Percentiles rank a stretch among this genome's conserved stretches.
These are phyloP conservation scores for Termitomyces sp. DNA, from an alignment of 768 basidiomycete genomes.

Conservation along the genomic window DNA sequence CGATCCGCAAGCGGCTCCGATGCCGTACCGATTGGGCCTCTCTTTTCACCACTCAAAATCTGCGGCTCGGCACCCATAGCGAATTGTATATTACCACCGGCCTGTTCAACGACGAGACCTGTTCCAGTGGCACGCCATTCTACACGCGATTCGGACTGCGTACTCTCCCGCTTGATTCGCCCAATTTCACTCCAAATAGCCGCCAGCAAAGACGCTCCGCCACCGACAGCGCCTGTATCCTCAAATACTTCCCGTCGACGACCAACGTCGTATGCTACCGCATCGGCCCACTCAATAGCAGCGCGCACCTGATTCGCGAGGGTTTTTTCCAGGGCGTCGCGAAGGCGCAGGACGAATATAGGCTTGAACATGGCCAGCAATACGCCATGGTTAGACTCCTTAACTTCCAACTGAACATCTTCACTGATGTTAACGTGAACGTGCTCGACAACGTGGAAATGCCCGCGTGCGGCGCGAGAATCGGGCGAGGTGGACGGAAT, in stretches of 20 bases:
- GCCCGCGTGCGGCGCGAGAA: constrained; percentile 34
- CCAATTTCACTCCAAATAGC: constrained; percentile 71
- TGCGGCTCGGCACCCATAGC: constrained; percentile 75
- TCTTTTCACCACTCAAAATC: constrained; percentile 62
- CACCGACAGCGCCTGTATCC: constrained; percentile 51
- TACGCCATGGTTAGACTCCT: constrained; percentile 59
- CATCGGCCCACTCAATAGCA: constrained; percentile 47
- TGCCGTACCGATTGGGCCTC: constrained; percentile 54
- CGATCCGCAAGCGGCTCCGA: constrained; percentile 36
- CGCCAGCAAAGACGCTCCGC: constrained; percentile 40
- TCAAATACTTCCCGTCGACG: constrained; percentile 57
- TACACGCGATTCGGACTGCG: constrained; percentile 18
- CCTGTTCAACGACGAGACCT: constrained; percentile 53
- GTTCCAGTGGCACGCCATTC: constrained; percentile 57
- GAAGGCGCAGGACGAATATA: constrained; percentile 48
- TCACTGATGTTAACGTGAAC: constrained; percentile 51
- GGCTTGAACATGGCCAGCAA: constrained; percentile 60
- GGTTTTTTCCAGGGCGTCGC: constrained; percentile 54
- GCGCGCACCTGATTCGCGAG: constrained; percentile 50
- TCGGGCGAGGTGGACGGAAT: constrained; percentile 25
- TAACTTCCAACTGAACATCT: constrained; percentile 47
- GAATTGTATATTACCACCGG: constrained; percentile 26
- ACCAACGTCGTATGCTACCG: constrained; percentile 52
- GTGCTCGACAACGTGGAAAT: constrained; percentile 56
- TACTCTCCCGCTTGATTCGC: constrained; percentile 35